Evolutionary conservation across 2,329 filamentous ascomycete genomes (phyloP).

Genomic region (Claviceps sp.): DNA sequence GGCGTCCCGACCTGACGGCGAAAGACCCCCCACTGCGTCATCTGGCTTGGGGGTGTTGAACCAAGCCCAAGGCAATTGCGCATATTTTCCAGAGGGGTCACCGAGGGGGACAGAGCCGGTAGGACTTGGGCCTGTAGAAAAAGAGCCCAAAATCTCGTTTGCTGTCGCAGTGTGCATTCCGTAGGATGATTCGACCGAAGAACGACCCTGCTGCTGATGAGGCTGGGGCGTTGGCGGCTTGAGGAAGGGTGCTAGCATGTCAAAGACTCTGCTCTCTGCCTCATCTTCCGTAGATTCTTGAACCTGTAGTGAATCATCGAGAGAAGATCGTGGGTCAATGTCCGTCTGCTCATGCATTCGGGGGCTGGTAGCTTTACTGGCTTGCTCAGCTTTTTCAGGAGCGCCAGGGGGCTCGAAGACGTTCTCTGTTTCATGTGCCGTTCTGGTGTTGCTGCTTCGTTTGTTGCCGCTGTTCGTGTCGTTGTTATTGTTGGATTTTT

Average conservation of each 20-base stretch:
- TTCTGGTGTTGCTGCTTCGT: neutral
- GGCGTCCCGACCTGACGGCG: slow-evolving; percentile 11
- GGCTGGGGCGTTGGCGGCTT: slow-evolving; percentile 30
- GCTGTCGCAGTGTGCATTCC: slow-evolving; percentile 40
- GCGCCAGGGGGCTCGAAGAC: neutral
- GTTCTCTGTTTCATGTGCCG: neutral
- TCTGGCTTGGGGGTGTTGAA: slow-evolving; percentile 26
- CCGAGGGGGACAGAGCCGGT: slow-evolving; percentile 15
- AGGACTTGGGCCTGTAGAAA: slow-evolving; percentile 20
- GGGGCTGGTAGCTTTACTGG: neutral
- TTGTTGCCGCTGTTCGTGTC: neutral
- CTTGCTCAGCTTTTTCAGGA: neutral
- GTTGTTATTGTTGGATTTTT: neutral
- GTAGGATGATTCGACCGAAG: slow-evolving; percentile 33
- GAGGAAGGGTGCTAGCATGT: slow-evolving; percentile 36
- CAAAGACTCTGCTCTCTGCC: slow-evolving; percentile 27
- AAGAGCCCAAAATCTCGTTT: slow-evolving; percentile 34
- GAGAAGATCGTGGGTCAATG: neutral
- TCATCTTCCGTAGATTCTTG: slow-evolving; percentile 15
- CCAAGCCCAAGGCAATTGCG: slow-evolving; percentile 37
- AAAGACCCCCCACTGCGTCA: slow-evolving; percentile 9
- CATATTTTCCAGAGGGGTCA: slow-evolving; percentile 19
- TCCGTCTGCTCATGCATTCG: neutral
- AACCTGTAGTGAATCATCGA: neutral
- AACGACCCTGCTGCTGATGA: slow-evolving; percentile 15